phyloP scores from a whole-genome alignment of 2,329 filamentous ascomycete genomes.

The Exophiala calicioides region DNA sequence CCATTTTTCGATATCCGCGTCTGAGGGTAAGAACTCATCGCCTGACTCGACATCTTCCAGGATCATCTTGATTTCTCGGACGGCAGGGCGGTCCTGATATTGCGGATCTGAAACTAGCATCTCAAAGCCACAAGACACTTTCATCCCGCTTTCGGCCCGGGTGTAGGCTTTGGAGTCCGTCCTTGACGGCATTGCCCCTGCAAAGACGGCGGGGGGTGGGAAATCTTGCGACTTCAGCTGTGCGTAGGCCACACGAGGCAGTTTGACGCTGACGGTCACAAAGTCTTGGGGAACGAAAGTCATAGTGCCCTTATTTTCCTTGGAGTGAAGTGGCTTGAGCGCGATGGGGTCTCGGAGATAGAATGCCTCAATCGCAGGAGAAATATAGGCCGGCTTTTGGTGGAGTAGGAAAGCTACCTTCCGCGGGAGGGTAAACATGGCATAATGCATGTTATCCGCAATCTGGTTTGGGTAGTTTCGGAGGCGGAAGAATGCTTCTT shows the following conservation, averaged over 20 bases:
- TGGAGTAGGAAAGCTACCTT: conserved; percentile 80
- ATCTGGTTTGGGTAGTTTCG: conserved; percentile 81
- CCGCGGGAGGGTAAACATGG: conserved; percentile 73
- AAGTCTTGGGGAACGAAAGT: conserved; percentile 76
- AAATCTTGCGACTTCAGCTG: conserved; percentile 88
- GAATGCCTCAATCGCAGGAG: conserved; percentile 84
- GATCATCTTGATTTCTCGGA: conserved; percentile 74
- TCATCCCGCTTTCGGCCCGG: conserved; percentile 75
- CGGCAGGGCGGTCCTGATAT: conserved; percentile 66
- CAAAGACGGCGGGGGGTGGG: conserved; percentile 60
- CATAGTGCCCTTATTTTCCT: conserved; percentile 53
- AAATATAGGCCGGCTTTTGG: conserved; percentile 71
- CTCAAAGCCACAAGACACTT: conserved; percentile 85
- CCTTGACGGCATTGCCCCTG: conserved; percentile 43
- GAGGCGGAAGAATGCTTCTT: conserved; percentile 87
- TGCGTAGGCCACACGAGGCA: conserved; percentile 87
- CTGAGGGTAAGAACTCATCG: conserved; percentile 68
- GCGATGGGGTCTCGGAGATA: conserved; percentile 83
- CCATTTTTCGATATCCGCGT: conserved; percentile 75
- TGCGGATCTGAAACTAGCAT: conserved; percentile 73
- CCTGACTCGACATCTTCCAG: conserved; percentile 75
- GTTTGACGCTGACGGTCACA: conserved; percentile 74
- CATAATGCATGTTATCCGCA: conserved; percentile 71
- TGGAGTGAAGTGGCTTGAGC: conserved; percentile 66
- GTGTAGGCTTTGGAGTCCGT: conserved; percentile 48